phyloP scores from a whole-genome alignment of 345 rosid species.

The Eucalyptus marginata region DNA sequence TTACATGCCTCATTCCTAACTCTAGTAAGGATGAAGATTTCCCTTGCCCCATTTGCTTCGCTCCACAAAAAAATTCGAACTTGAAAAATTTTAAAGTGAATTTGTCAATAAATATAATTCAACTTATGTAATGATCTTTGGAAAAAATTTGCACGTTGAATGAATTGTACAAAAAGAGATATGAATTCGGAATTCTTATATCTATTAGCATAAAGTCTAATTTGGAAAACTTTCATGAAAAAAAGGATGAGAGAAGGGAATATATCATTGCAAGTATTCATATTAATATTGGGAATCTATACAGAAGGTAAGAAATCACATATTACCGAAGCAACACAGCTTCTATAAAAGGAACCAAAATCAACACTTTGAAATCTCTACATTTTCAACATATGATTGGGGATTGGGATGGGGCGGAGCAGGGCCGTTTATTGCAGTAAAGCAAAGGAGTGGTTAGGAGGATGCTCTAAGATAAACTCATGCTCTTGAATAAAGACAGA shows the following conservation, averaged over 20 bases:
- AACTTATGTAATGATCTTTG: not conserved
- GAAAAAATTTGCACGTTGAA: not conserved
- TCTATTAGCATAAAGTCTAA: not conserved
- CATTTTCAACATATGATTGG: not conserved
- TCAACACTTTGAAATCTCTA: not conserved
- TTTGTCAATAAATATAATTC: not conserved
- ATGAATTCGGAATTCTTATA: not conserved
- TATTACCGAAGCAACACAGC: not conserved
- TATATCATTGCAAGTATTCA: not conserved
- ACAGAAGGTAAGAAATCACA: not conserved
- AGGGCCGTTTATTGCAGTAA: not conserved
- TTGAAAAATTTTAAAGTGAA: not conserved
- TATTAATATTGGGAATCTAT: not conserved
- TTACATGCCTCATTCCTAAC: not conserved
- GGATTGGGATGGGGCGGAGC: not conserved
- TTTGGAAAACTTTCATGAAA: not conserved
- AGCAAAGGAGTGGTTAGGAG: not conserved
- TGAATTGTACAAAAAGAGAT: not conserved
- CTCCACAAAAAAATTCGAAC: not conserved
- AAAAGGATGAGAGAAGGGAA: not conserved
- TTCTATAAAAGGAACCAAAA: not conserved
- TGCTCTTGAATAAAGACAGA: not conserved
- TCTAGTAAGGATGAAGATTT: not conserved
- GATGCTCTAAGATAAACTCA: not conserved
- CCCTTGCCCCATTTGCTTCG: accelerated